Evolutionary conservation across 2,329 filamentous ascomycete genomes (phyloP).

Genomic region (Ophiostoma quercus): DNA sequence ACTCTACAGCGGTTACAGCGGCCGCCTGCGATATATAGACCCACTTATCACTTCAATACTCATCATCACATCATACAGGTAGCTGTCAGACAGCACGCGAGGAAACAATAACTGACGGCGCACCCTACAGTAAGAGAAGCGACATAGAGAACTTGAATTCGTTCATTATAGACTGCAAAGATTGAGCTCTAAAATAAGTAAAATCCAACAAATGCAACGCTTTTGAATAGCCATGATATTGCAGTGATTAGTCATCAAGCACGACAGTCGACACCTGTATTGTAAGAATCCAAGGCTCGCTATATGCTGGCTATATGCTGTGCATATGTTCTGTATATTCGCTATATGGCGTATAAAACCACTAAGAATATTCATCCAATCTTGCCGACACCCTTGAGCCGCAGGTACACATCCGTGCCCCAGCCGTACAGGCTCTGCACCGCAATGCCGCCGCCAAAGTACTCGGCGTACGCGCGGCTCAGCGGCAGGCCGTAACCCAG

Average conservation of each 20-base stretch:
- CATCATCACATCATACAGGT: too few relatives aligned
- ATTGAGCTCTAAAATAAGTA: too few relatives aligned
- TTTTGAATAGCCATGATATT: background rate
- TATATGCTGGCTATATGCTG: background rate
- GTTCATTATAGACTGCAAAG: too few relatives aligned
- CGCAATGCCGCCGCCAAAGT: slow-evolving; percentile 90
- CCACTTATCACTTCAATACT: background rate
- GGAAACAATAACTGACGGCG: too few relatives aligned
- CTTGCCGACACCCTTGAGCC: slow-evolving; percentile 58
- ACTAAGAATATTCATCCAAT: slow-evolving; percentile 36
- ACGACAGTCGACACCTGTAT: background rate
- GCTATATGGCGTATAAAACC: too few relatives aligned
- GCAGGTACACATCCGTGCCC: slow-evolving; percentile 68
- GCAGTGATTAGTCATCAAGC: background rate
- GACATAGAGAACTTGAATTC: too few relatives aligned
- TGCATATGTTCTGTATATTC: background rate
- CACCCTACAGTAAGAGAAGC: too few relatives aligned
- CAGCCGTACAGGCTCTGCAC: slow-evolving; percentile 96
- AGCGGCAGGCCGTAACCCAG: slow-evolving; percentile 88
- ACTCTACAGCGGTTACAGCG: background rate
- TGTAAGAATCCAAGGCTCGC: too few relatives aligned
- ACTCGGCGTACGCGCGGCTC: slow-evolving; percentile 91
- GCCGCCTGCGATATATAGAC: background rate
- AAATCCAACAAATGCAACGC: too few relatives aligned
- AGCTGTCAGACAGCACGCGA: too few relatives aligned